These are phyloP conservation scores for Aeschynomene evenia DNA, from an alignment of 306 rosid species.

Conservation along the genomic window DNA sequence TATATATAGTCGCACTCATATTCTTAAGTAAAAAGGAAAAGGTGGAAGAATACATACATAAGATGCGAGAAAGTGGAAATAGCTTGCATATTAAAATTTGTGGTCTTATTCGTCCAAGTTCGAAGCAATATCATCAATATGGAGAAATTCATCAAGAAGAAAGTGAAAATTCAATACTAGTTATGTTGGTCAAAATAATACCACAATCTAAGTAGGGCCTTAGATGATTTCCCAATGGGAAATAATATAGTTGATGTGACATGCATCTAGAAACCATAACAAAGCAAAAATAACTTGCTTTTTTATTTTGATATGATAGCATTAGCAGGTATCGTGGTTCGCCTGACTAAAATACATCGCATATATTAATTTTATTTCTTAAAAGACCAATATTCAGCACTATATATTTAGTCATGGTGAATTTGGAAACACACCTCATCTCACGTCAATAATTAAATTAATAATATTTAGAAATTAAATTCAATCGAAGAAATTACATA, in stretches of 20 bases:
- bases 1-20: too few relatives aligned
- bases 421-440: too few relatives aligned
- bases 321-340: background rate
- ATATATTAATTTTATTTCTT: too few relatives aligned
- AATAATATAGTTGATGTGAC: background rate
- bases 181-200: background rate
- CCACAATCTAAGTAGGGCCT: constrained; percentile 20
- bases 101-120: background rate
- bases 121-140: background rate
- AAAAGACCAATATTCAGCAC: too few relatives aligned
- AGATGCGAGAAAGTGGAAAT: background rate
- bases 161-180: background rate
- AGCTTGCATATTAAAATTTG: background rate
- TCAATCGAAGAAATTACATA: too few relatives aligned
- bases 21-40: background rate
- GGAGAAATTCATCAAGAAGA: background rate
- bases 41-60: background rate
- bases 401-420: too few relatives aligned
- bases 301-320: background rate
- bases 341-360: too few relatives aligned
- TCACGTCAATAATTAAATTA: too few relatives aligned
- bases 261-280: background rate
- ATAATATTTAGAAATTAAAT: too few relatives aligned
- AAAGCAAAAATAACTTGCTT: constrained; percentile 27
- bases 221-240: background rate